Conservation (phyloP, 306 rosid species). For the Pueraria montana region DNA sequence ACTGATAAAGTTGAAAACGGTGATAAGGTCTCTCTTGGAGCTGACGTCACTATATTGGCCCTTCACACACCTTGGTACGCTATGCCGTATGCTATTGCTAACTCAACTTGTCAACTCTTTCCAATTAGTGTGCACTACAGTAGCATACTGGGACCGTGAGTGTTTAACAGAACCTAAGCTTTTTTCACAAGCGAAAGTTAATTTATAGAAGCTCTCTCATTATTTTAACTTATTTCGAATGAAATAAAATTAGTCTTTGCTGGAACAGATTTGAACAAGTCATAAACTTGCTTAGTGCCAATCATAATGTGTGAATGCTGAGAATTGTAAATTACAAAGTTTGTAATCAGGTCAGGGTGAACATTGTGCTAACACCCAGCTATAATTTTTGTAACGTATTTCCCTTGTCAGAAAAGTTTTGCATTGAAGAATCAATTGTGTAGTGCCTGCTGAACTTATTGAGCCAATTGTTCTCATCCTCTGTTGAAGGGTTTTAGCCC, state of each 20-base stretch:
- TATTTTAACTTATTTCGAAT: conserved; percentile 1
- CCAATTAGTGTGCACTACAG: neutral
- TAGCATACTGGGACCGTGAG: neutral
- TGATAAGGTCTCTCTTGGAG: conserved; percentile 81
- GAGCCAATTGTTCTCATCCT: neutral
- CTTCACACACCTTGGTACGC: conserved; percentile 94
- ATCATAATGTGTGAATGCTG: neutral
- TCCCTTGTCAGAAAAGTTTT: neutral
- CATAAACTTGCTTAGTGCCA: conserved; percentile 22
- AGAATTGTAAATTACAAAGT: too few relatives aligned
- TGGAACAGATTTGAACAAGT: neutral
- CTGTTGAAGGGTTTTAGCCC: neutral
- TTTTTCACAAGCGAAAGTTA: neutral
- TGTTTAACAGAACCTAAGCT: neutral
- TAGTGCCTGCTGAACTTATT: conserved; percentile 34
- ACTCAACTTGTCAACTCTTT: neutral
- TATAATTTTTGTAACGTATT: neutral
- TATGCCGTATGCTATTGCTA: neutral
- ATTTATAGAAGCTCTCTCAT: neutral
- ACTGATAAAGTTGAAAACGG: conserved; percentile 86
- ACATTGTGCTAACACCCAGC: neutral
- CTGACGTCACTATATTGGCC: conserved; percentile 67
- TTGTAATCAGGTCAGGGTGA: conserved; percentile 12
- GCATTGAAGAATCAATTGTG: conserved; percentile 40
- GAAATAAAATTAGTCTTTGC: conserved; percentile 15